These are phyloP conservation scores for Rhynchospora breviuscula DNA, from an alignment of 176 grass and related monocot genomes.

Conservation along the genomic window DNA sequence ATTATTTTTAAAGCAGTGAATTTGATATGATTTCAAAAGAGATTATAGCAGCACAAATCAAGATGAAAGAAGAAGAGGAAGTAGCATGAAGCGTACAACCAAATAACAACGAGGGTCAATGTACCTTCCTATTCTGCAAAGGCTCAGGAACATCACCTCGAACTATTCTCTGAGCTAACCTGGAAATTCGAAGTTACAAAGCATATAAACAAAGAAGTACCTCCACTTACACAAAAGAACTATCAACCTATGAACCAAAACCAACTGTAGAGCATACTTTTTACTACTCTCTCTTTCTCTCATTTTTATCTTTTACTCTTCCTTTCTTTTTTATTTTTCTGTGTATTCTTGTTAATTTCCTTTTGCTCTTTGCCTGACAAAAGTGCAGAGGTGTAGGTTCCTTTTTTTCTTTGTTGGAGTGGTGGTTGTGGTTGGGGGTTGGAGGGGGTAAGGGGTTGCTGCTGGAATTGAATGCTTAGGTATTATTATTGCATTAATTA, in stretches of 20 bases:
- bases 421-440: neutral
- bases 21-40: conserved; percentile 13
- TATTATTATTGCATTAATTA: neutral
- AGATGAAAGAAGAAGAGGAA: neutral
- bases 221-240: neutral
- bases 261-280: neutral
- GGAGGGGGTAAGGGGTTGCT: neutral
- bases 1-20: conserved; percentile 9
- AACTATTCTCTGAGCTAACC: conserved; percentile 85
- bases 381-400: neutral
- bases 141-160: conserved; percentile 94
- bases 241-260: neutral
- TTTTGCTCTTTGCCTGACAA: neutral
- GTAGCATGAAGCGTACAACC: neutral
- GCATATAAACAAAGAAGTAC: conserved; percentile 9
- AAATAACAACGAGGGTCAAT: neutral
- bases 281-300: no score
- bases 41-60: neutral
- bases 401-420: no score
- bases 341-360: neutral
- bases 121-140: conserved; percentile 81
- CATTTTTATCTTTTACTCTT: neutral
- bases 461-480: neutral
- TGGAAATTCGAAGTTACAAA: conserved; percentile 27
- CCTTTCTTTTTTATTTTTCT: neutral